Evolutionary conservation across 257 asterid species (phyloP).

Genomic region (Scutellaria baicalensis): DNA sequence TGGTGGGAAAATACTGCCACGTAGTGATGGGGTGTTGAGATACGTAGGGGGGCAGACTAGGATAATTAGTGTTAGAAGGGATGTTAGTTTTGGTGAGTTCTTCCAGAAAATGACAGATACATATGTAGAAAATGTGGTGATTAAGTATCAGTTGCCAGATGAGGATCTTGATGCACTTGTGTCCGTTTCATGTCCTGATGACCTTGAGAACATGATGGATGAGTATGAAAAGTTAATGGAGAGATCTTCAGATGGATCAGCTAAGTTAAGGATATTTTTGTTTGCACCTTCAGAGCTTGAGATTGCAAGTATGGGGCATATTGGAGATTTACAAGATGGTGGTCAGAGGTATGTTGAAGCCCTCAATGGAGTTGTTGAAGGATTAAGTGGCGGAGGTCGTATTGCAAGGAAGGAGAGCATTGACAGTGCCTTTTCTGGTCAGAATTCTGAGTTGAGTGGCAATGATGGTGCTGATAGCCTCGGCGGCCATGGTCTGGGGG

Average conservation of each 20-base stretch:
- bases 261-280: conserved; percentile 83
- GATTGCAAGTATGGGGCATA: conserved; percentile 5
- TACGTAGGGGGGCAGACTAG: conserved; percentile 97
- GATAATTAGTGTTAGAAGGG: conserved; percentile 69
- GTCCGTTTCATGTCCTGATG: conserved; percentile 85
- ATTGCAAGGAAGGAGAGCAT: conserved; percentile 63
- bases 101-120: conserved; percentile 58
- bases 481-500: conserved; percentile 33
- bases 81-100: conserved; percentile 50
- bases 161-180: conserved; percentile 98
- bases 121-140: conserved; percentile 49
- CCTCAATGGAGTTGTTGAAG: conserved; percentile 71
- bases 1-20: conserved; percentile 91
- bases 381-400: conserved; percentile 26
- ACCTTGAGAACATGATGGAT: conserved; percentile 98
- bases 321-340: conserved; percentile 64
- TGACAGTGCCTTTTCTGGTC: conserved; percentile 64
- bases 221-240: conserved; percentile 78
- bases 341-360: conserved; percentile 90
- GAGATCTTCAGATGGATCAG: conserved; percentile 74
- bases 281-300: conserved; percentile 78
- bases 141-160: conserved; percentile 94
- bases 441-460: conserved; percentile 58
- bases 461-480: conserved; percentile 53
- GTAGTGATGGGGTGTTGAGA: conserved; percentile 84